Evolutionary conservation across 768 basidiomycete genomes (phyloP), one percentile per base, ranked within the genome.

Genomic region (Russula emetica): DNA sequence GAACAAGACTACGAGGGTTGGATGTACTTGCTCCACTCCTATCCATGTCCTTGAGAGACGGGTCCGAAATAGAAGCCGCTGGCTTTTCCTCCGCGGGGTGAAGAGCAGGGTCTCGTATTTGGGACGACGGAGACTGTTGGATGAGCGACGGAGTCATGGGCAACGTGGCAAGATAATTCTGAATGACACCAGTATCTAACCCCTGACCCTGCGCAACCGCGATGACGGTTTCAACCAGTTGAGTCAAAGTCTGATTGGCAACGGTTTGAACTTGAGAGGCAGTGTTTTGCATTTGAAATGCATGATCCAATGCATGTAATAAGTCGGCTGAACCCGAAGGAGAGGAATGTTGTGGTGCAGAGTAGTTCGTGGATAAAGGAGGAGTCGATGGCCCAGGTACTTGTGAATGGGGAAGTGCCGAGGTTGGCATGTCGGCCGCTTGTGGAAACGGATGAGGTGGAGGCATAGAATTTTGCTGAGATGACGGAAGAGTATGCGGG

Each of bases 171-270:
- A 60, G 64, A 49, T 55, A 61, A 40, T 62, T 67, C 60, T 65
- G 64, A 28, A 65, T 45, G 54, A 61, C 11, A 20, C 40, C 32
- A 16, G 66, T 61, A 34, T 67, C 64, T n/a, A 66, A 47, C 14
- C 59, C 59, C 24, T 67, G 64, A 40, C 56, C 44, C 44, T 57
- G 64, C 20, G 66, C 64, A 42, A 67, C 66, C 14, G 64, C 60
- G 30, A 67, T 66, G 22, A 66, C 52, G 7, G 66, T 67, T 54
- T 67, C 66, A 22, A 67, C 55, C 16, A 67, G 45, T 24, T 44
- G 64, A 5, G 66, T 61, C 50, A 67, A 53, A 24, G 59, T 58
- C 49, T 61, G 55, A 53, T 56, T 45, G 16, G 63, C 50, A 34
- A 52, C 59, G 13, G 45, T 55, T 28, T 65, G 59, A 32, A 45